Evolutionary conservation across 176 grass and related monocot species (phyloP), one percentile per base, ranked within the genome.

Genomic region (Urochloa ruziziensis): DNA sequence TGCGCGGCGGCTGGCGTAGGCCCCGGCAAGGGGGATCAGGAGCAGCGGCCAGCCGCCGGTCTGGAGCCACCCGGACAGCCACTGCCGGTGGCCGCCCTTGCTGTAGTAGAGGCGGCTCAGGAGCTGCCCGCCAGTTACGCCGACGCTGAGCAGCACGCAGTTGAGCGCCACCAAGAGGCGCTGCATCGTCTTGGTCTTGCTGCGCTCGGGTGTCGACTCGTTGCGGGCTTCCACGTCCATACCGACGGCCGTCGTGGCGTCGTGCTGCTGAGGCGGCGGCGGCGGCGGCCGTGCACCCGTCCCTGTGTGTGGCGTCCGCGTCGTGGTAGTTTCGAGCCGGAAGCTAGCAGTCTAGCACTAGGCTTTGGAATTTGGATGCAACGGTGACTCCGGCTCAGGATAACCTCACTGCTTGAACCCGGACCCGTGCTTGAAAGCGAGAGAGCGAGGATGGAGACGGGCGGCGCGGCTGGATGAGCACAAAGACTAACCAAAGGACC

Each of bases 21-120:
- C 61, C 24, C 77, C 62, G 23, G 40, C 51, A 30, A 86, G 7
- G 1, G 84, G 90, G 61, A 88, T 3, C 33, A 94, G 35, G 32
- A 90, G 81, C 30, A 94, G 68, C 14, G 90, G 90, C 73, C 87
- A 94, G 30, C 73, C 87, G 61, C 35, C 87, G 1, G 90, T 92
- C 84, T 94, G 57, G 35, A 94, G 84, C 73, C 85, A 91, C 21
- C 71, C 59, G 0, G 90, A 83, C 9, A 94, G 78, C 93, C 93
- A 92, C 52, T 89, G 77, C n/a, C 81, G 81, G 52, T 90, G 84
- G 9, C 93, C 93, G 21, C 93, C 90, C 46, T 85, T 76, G 62
- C 57, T 44, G 85, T 73, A 94, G 68, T 94, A 94, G 52, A 94
- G 84, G 37, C 93, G 93, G 78, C 84, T 89, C 0, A 90, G 62